Conservation (phyloP, 768 basidiomycete genomes). For the Pleurotus giganteus region DNA sequence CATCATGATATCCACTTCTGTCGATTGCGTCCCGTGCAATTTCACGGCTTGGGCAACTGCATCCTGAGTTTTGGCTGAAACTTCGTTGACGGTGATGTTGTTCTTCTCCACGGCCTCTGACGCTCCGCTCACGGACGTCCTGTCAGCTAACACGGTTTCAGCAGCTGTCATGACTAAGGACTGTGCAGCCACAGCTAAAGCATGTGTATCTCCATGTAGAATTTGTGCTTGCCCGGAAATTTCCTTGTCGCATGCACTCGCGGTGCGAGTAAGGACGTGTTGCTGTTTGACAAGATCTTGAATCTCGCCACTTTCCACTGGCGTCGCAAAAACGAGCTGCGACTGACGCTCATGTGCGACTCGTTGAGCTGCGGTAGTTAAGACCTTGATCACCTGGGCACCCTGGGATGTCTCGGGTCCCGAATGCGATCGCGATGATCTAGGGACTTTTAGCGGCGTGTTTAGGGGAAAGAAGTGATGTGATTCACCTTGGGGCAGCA, state of each 20-base stretch:
- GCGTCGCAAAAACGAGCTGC: conserved; percentile 54
- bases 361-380: conserved; percentile 74
- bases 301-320: conserved; percentile 45
- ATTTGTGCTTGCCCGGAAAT: conserved; percentile 52
- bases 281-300: conserved; percentile 79
- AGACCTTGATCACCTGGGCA: conserved; percentile 73
- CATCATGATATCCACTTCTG: conserved; percentile 79
- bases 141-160: conserved; percentile 56
- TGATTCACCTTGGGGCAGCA: conserved; percentile 32
- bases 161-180: conserved; percentile 83
- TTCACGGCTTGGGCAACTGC: conserved; percentile 85
- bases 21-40: conserved; percentile 67
- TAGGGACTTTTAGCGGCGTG: conserved; percentile 10
- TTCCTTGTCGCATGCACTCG: conserved; percentile 74
- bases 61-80: conserved; percentile 51
- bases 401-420: conserved; percentile 35
- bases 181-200: conserved; percentile 75
- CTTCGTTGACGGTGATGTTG: conserved; percentile 50
- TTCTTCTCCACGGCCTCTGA: conserved; percentile 17
- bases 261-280: conserved; percentile 67
- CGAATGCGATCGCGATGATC: conserved; percentile 13
- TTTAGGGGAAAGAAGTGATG: background rate
- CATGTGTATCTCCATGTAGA: conserved; percentile 31
- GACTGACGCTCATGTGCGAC: conserved; percentile 73
- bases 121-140: conserved; percentile 37